phyloP scores from a whole-genome alignment of 106 monocot species.

The Triglochin maritima region DNA sequence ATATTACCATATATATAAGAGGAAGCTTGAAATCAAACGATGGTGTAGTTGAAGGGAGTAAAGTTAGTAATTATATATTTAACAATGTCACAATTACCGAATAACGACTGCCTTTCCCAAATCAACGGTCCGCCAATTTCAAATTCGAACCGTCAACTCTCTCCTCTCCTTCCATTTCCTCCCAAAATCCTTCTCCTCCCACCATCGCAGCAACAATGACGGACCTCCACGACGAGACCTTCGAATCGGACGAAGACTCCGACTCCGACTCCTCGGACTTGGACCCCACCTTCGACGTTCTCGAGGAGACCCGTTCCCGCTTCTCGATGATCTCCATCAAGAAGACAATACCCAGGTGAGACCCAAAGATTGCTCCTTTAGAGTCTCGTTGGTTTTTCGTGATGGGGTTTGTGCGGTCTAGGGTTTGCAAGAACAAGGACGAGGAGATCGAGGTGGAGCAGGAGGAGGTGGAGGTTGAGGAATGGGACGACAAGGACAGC shows the following conservation, averaged over 20 bases:
- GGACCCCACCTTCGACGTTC: constrained; percentile 43
- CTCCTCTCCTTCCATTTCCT: too few relatives aligned
- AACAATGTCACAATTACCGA: too few relatives aligned
- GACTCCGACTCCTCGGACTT: constrained; percentile 32
- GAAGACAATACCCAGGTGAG: constrained; percentile 32
- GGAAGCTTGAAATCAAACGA: too few relatives aligned
- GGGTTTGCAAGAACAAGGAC: constrained; percentile 2
- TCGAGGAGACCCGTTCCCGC: constrained; percentile 29
- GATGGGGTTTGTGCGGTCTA: background rate
- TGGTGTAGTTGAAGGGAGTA: too few relatives aligned
- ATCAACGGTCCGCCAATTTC: too few relatives aligned
- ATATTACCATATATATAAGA: too few relatives aligned
- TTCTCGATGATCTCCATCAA: constrained; percentile 38
- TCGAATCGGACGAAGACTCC: constrained; percentile 2
- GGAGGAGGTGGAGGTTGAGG: constrained; percentile 9
- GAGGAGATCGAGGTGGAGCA: constrained; percentile 17
- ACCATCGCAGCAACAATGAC: background rate
- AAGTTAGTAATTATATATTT: too few relatives aligned
- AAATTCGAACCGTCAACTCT: too few relatives aligned
- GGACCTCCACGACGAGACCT: background rate
- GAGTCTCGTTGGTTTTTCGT: background rate
- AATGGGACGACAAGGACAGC: constrained; percentile 25
- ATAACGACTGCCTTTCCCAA: too few relatives aligned
- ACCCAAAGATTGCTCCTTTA: background rate
- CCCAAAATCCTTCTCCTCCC: too few relatives aligned